Evolutionary conservation across 352 stramenopile genomes (phyloP).

Genomic region (Phytophthora pinifolia): DNA sequence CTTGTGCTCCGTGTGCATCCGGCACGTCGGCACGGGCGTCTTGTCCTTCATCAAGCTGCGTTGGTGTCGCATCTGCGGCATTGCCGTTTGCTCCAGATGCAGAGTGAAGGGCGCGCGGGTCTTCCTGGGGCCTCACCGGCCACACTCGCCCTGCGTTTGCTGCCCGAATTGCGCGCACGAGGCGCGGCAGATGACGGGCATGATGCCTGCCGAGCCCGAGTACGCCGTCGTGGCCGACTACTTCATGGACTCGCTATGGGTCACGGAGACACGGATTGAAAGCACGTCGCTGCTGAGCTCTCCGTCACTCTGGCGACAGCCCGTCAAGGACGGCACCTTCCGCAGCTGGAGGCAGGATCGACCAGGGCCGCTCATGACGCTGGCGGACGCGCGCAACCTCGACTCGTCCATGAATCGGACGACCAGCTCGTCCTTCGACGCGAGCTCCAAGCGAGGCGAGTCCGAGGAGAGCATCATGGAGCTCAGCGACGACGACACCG

Average conservation of each 20-base stretch:
- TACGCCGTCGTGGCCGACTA: constrained; percentile 28
- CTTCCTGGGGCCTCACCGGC: constrained; percentile 28
- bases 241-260: constrained; percentile 11
- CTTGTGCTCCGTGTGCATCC: constrained; percentile 28
- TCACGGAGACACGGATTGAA: background rate
- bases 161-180: constrained; percentile 34
- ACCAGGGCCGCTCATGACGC: constrained; percentile 6
- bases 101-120: constrained; percentile 42
- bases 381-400: constrained; percentile 4
- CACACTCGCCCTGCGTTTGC: constrained; percentile 17
- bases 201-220: constrained; percentile 16
- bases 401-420: constrained; percentile 21
- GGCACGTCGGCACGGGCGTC: constrained; percentile 14
- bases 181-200: constrained; percentile 30
- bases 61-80: constrained; percentile 39
- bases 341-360: constrained; percentile 18
- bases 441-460: constrained; percentile 2
- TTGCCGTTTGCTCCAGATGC: constrained; percentile 42
- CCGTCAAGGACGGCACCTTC: constrained; percentile 4
- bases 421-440: constrained; percentile 16
- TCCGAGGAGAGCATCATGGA: constrained; percentile 19
- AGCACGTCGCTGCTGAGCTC: background rate
- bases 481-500: constrained; percentile 18
- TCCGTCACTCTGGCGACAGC: background rate
- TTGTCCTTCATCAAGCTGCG: constrained; percentile 20